These are phyloP conservation scores for Yarrowia galli DNA, from an alignment of 1,139 yeast genomes.

Conservation along the genomic window DNA sequence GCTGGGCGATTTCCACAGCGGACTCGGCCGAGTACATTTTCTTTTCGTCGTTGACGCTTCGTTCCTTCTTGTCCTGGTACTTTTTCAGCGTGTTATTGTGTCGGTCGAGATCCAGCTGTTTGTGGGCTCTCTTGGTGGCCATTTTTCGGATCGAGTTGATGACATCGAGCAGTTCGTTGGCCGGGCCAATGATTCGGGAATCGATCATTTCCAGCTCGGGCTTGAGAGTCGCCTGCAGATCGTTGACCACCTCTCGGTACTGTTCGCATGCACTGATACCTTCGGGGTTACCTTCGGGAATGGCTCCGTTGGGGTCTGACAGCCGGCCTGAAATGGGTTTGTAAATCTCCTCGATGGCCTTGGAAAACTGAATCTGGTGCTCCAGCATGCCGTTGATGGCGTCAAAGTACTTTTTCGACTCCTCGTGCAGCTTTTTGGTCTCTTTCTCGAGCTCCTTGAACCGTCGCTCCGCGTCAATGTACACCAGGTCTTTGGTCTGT, in stretches of 20 bases:
- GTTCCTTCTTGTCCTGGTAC: conserved; percentile 81
- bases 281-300: conserved; percentile 93
- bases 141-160: conserved; percentile 85
- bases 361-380: conserved; percentile 91
- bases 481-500: conserved; percentile 83
- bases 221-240: conserved; percentile 80
- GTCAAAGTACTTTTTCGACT: conserved; percentile 83
- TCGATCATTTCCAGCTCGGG: conserved; percentile 96
- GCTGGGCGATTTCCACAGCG: conserved; percentile 87
- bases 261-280: conserved; percentile 95
- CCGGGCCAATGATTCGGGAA: conserved; percentile 86
- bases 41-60: conserved; percentile 88
- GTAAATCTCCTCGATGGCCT: conserved; percentile 93
- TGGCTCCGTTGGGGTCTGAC: conserved; percentile 84
- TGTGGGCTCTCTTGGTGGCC: conserved; percentile 95
- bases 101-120: conserved; percentile 92
- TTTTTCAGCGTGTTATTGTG: conserved; percentile 72
- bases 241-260: conserved; percentile 85
- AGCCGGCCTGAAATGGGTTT: conserved; percentile 93
- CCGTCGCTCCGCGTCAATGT: conserved; percentile 92
- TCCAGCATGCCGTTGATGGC: conserved; percentile 94
- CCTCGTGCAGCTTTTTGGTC: conserved; percentile 88
- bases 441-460: conserved; percentile 90
- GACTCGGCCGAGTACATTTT: conserved; percentile 87
- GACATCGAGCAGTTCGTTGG: conserved; percentile 85